Conservation (phyloP, 371 early-diverging fungal species). For the Mortierella sp. region DNA sequence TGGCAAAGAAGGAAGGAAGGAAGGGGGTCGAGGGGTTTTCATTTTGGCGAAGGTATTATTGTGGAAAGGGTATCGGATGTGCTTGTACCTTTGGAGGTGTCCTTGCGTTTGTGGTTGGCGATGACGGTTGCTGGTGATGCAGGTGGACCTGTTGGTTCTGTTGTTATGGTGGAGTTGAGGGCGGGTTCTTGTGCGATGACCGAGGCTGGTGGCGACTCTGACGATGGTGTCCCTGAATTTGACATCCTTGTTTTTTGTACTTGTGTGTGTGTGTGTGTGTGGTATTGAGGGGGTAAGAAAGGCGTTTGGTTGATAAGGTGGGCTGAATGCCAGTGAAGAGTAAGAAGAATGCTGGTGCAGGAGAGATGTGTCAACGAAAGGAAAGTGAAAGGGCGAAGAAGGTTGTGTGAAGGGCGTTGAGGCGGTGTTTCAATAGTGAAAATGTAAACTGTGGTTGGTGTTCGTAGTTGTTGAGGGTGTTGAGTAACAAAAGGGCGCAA, state of each 20-base stretch:
- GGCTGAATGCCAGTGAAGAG: no score
- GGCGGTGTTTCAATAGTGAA: neutral
- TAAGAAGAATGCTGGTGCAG: no score
- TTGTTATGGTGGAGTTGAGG: slow-evolving; percentile 1
- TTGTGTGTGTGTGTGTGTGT: slow-evolving; percentile 4
- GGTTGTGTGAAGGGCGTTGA: neutral
- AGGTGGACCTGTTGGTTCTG: slow-evolving; percentile 39
- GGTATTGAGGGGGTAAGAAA: slow-evolving; percentile 3
- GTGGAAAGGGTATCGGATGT: neutral
- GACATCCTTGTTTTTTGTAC: slow-evolving; percentile 32
- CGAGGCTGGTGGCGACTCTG: slow-evolving; percentile 48
- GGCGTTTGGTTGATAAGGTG: no score
- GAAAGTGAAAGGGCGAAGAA: slow-evolving; percentile 2
- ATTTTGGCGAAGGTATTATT: neutral
- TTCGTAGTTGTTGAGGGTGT: neutral
- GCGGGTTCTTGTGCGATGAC: neutral
- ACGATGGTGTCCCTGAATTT: slow-evolving; percentile 44
- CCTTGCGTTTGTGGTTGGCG: slow-evolving; percentile 60
- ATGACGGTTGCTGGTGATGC: slow-evolving; percentile 55
- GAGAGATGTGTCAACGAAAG: no score
- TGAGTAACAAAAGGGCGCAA: neutral
- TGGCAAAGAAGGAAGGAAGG: neutral
- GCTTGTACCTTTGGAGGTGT: slow-evolving; percentile 61
- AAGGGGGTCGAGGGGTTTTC: neutral
- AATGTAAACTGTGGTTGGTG: neutral